Conservation (phyloP, 2,329 filamentous ascomycete genomes). For the Ophiocordyceps robertsii region DNA sequence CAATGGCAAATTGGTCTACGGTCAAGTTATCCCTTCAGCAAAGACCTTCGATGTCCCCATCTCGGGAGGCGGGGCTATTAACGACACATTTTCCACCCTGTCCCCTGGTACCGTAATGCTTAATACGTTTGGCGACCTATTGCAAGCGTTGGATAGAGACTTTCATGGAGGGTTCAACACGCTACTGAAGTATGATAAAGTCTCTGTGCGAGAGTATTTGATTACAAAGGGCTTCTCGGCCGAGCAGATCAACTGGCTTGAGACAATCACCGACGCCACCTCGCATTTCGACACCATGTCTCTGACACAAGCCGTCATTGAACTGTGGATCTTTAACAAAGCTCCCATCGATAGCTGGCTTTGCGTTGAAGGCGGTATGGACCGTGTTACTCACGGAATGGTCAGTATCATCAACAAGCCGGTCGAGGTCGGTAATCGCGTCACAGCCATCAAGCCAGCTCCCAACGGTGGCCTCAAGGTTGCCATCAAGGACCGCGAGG, state of each 20-base stretch:
- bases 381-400: conserved; percentile 2
- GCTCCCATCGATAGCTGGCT: conserved; percentile 11
- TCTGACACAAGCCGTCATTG: conserved; percentile 8
- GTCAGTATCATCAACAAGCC: not conserved
- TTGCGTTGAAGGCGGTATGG: conserved; percentile 18
- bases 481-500: conserved; percentile 7
- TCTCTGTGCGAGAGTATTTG: conserved; percentile 8
- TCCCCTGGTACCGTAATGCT: not conserved
- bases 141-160: conserved; percentile 4
- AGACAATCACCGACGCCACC: conserved; percentile 11
- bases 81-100: not conserved
- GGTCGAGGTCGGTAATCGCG: not conserved
- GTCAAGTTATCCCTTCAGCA: conserved; percentile 1
- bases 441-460: not conserved
- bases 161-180: conserved; percentile 8
- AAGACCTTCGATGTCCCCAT: conserved; percentile 1
- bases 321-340: conserved; percentile 12
- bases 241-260: conserved; percentile 16
- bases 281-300: conserved; percentile 11
- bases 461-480: conserved; percentile 8
- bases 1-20: conserved; percentile 5
- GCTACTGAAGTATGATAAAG: conserved; percentile 10
- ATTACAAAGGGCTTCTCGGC: conserved; percentile 13
- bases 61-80: conserved; percentile 1
- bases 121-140: not conserved